Conservation (phyloP, 768 basidiomycete genomes). For the Lanmaoa rubissima region DNA sequence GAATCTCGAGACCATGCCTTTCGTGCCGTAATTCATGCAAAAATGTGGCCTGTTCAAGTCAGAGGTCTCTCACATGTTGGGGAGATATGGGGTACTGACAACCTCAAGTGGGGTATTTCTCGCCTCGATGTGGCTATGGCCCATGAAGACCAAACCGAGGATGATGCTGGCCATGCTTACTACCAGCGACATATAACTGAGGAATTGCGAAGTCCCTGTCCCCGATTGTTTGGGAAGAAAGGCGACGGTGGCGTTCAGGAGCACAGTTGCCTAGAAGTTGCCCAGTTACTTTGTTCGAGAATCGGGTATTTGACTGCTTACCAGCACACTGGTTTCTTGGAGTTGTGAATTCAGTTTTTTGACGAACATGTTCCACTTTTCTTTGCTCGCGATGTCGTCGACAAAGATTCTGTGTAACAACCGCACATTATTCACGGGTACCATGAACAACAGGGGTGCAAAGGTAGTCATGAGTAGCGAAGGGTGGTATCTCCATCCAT, state of each 20-base stretch:
- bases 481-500: constrained; percentile 22
- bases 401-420: constrained; percentile 48
- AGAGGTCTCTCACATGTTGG: neutral
- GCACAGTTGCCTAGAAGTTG: constrained; percentile 46
- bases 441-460: constrained; percentile 48
- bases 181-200: constrained; percentile 45
- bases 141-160: constrained; percentile 42
- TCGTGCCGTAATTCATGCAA: constrained; percentile 20
- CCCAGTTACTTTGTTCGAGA: neutral
- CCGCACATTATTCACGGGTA: constrained; percentile 46
- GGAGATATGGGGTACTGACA: constrained; percentile 28
- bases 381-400: constrained; percentile 42
- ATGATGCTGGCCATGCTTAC: constrained; percentile 43
- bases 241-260: constrained; percentile 57
- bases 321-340: constrained; percentile 52
- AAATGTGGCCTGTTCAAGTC: constrained; percentile 11
- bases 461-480: constrained; percentile 39
- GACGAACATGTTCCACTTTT: constrained; percentile 46
- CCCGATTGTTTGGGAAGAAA: constrained; percentile 56
- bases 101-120: constrained; percentile 32
- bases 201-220: constrained; percentile 32
- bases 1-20: constrained; percentile 44
- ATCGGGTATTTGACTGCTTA: constrained; percentile 26
- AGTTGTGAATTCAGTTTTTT: constrained; percentile 46
- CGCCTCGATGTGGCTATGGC: constrained; percentile 38